phyloP scores from a whole-genome alignment of 352 stramenopile genomes.

The Phytophthora palmivora region DNA sequence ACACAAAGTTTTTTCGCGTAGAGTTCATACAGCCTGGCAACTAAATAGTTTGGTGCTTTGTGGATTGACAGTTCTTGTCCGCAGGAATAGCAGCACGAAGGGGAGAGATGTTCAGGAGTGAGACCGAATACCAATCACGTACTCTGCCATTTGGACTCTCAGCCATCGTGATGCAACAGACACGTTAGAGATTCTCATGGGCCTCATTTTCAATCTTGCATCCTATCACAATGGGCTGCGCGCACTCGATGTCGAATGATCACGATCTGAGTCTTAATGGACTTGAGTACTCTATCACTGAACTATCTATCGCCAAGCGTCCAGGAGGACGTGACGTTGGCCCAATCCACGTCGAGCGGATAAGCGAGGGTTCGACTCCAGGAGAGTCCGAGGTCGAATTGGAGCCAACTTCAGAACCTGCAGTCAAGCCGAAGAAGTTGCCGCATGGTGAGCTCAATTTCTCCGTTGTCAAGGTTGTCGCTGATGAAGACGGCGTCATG shows the following conservation, averaged over 20 bases:
- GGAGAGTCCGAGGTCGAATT: constrained; percentile 1
- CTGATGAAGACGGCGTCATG: constrained; percentile 31
- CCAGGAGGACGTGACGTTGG: constrained; percentile 37
- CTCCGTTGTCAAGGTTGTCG: constrained; percentile 47
- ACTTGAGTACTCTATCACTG: constrained; percentile 20
- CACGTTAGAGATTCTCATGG: constrained; percentile 2
- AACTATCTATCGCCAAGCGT: constrained; percentile 37
- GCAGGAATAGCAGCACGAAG: constrained; percentile 2
- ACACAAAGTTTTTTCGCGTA: too few relatives aligned
- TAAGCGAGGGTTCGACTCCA: neutral
- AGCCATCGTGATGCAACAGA: neutral
- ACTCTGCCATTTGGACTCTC: constrained; percentile 18
- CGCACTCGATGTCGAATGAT: constrained; percentile 49
- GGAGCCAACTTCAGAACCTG: neutral
- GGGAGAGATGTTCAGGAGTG: constrained; percentile 31
- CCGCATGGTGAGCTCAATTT: constrained; percentile 22
- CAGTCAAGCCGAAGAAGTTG: constrained; percentile 16
- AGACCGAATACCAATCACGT: constrained; percentile 8
- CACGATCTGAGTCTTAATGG: constrained; percentile 23
- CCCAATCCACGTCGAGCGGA: constrained; percentile 2
- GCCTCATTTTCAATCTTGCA: constrained; percentile 22
- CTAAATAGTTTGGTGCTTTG: constrained; percentile 13
- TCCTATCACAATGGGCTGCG: constrained; percentile 32
- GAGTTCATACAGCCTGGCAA: too few relatives aligned
- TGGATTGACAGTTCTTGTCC: constrained; percentile 15